Evolutionary conservation across 31 red algal genomes (phyloP).

Genomic region (Asparagopsis taxiformis): DNA sequence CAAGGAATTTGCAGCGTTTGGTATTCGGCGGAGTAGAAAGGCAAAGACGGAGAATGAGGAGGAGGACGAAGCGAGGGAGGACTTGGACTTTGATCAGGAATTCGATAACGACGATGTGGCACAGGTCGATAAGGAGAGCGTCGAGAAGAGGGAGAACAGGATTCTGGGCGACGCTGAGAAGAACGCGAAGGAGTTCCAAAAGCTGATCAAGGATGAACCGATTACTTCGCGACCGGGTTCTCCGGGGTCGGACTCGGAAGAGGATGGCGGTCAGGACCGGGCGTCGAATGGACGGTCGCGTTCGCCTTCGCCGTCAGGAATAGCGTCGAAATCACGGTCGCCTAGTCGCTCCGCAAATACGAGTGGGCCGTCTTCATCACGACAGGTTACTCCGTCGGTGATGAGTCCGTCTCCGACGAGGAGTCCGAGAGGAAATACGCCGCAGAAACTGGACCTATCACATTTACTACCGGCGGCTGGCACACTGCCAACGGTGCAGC

Average conservation of each 20-base stretch:
- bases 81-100: conserved; percentile 45
- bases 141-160: conserved; percentile 17
- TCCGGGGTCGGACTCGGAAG: conserved; percentile 39
- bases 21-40: conserved; percentile 12
- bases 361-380: not conserved
- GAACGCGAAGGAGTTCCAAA: conserved; percentile 26
- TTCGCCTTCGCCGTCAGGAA: conserved; percentile 23
- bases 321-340: not conserved
- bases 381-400: conserved; percentile 7
- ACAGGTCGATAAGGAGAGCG: conserved; percentile 30
- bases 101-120: conserved; percentile 61
- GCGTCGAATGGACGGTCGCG: conserved; percentile 16
- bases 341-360: conserved; percentile 18
- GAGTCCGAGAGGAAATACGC: conserved; percentile 34
- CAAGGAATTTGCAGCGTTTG: conserved; percentile 15
- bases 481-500: conserved; percentile 12
- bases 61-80: conserved; percentile 17
- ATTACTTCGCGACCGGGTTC: conserved; percentile 24
- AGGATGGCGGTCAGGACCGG: conserved; percentile 3
- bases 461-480: conserved; percentile 40
- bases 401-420: conserved; percentile 45
- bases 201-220: conserved; percentile 56
- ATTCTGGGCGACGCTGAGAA: conserved; percentile 19
- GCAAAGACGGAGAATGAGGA: not conserved
- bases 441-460: conserved; percentile 35